phyloP scores from a whole-genome alignment of 2,329 filamentous ascomycete species.

The Ceratocystiopsis minuta region DNA sequence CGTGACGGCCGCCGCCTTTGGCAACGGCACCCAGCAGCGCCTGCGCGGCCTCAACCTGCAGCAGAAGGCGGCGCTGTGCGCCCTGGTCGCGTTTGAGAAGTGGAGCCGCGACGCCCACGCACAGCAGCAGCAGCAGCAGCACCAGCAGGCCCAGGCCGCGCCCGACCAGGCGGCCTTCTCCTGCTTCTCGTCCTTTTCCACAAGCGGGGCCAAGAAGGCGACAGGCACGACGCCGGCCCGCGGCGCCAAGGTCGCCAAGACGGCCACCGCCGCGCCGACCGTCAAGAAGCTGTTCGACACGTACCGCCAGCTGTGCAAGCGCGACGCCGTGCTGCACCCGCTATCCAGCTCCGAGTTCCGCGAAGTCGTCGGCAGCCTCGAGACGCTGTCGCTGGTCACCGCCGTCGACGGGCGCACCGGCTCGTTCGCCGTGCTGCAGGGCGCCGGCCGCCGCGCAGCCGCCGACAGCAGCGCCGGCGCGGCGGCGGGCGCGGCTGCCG shows the following conservation, averaged over 20 bases:
- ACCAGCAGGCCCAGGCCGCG: background rate
- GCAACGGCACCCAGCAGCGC: slow-evolving; percentile 70
- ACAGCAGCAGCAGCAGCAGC: background rate
- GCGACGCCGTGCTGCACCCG: slow-evolving; percentile 76
- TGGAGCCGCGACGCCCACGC: slow-evolving; percentile 39
- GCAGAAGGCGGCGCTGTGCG: slow-evolving; percentile 86
- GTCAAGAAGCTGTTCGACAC: slow-evolving; percentile 71
- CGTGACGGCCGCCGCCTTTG: slow-evolving; percentile 76
- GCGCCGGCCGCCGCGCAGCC: slow-evolving; percentile 17
- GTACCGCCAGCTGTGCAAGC: slow-evolving; percentile 67
- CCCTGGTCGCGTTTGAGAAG: slow-evolving; percentile 72
- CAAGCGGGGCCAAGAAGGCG: slow-evolving; percentile 2
- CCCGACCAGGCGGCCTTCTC: no score
- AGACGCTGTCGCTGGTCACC: slow-evolving; percentile 67
- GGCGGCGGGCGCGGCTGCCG: slow-evolving; percentile 40
- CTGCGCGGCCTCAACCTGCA: slow-evolving; percentile 82
- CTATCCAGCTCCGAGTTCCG: slow-evolving; percentile 84
- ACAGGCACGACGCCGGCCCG: slow-evolving; percentile 6
- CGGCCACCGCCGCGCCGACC: slow-evolving; percentile 43
- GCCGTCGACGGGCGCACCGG: slow-evolving; percentile 53
- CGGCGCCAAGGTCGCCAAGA: slow-evolving; percentile 19
- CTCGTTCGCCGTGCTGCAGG: slow-evolving; percentile 35
- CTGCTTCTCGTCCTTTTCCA: background rate
- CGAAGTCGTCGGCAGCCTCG: slow-evolving; percentile 76
- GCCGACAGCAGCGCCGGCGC: slow-evolving; percentile 11